Percentiles rank a stretch among this genome's conserved stretches.
phyloP scores from a whole-genome alignment of 192 early-diverging fungal species.

The Coemansia sp. region DNA sequence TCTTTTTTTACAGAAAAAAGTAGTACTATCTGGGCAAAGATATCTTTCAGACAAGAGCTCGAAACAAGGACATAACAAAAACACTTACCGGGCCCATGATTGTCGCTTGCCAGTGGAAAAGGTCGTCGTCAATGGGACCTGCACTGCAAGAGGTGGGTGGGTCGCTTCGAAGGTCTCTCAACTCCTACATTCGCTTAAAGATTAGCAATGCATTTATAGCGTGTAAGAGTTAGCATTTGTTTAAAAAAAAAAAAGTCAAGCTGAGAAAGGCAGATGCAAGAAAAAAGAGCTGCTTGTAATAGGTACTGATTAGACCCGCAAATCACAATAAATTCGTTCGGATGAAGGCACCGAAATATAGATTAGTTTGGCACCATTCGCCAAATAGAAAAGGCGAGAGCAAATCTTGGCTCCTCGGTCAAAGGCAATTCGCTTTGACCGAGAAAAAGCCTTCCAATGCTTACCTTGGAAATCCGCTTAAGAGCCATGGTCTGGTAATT shows the following conservation, averaged over 20 bases:
- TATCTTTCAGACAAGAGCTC: not conserved
- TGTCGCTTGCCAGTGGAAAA: conserved; percentile 97
- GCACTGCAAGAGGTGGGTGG: conserved; percentile 97
- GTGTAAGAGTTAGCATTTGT: conserved; percentile 1
- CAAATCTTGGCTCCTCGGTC: too few relatives aligned
- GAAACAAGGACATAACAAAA: not conserved
- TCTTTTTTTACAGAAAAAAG: too few relatives aligned
- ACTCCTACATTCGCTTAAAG: conserved; percentile 59
- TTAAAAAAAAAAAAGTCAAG: too few relatives aligned
- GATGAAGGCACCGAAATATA: not conserved
- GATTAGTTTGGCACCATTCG: not conserved
- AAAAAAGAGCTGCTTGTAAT: too few relatives aligned
- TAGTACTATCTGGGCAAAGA: not conserved
- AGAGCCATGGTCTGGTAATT: conserved; percentile 74
- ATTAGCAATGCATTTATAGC: not conserved
- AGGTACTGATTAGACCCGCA: not conserved
- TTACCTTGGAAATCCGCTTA: conserved; percentile 98
- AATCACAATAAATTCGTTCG: not conserved
- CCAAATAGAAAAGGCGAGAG: too few relatives aligned
- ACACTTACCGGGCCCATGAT: conserved; percentile 90
- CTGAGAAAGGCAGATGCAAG: too few relatives aligned
- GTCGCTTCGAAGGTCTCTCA: conserved; percentile 94
- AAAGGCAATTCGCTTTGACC: not conserved
- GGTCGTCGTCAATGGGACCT: conserved; percentile 88
- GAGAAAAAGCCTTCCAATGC: not conserved